Evolutionary conservation across 2,329 filamentous ascomycete genomes (phyloP), one percentile per base, ranked within the genome.

Genomic region (Parastagonospora nodorum): DNA sequence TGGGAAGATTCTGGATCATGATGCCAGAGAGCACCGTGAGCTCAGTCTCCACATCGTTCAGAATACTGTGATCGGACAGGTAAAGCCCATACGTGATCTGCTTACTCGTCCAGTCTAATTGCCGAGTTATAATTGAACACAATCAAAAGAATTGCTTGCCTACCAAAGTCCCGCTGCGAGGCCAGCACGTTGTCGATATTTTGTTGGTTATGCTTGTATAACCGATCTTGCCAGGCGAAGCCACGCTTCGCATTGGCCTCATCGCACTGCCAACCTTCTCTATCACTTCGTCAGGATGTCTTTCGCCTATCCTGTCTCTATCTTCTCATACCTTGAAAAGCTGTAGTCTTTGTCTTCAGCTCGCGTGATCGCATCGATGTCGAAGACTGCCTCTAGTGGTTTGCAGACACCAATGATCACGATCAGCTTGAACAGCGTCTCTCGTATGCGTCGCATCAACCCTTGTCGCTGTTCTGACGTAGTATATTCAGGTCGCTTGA

Each of bases 391-490:
- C 59, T 86, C 84, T 4, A 88, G 68, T 7, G 84, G 83, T 61
- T 85, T 87, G 67, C 82, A 85, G 0, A 87, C 82, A 0, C 85
- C 85, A 12, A 85, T 77, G 2, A 87, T 74, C 10, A 61, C 55
- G 2, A 84, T 75, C n/a, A 78, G 71, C 68, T 88, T 87, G 50
- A 88, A 68, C 10, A 88, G 73, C 0, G 78, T 79, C 67, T 88
- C 85, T 37, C 85, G 78, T 2, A 85, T 60, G 2, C 81, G 72
- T 2, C 78, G 77, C 47, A 84, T 72, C 7, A 85, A 72, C 0
- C 64, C 66, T 59, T 83, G 71, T 9, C 82, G 76, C 11, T 77
- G 67, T 1, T 70, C 72, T 0, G 78, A 54, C 0, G 75, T 78
- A 1, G 71, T 58, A 58, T 77, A 80, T 35, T 76, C 68, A 0